These are phyloP conservation scores for Candida tallmaniae DNA, from an alignment of 805 yeast genomes.

Conservation along the genomic window DNA sequence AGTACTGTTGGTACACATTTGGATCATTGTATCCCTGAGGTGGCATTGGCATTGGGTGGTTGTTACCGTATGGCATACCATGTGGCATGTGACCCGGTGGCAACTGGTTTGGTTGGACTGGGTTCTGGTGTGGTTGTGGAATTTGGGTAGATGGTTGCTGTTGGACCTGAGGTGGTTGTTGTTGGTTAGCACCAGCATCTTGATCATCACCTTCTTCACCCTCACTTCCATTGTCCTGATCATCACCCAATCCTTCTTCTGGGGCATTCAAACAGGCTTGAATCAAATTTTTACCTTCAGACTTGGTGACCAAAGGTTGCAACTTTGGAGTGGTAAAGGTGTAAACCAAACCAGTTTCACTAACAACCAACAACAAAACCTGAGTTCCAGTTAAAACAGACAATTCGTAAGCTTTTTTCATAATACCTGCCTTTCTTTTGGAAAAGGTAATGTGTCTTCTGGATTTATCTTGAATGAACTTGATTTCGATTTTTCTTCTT, in stretches of 20 bases:
- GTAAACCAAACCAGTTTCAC: slow-evolving; percentile 97
- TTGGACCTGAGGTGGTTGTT: slow-evolving; percentile 20
- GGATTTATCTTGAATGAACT: slow-evolving; percentile 95
- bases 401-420: slow-evolving; percentile 99
- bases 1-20: slow-evolving; percentile 62
- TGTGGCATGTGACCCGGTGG: slow-evolving; percentile 41
- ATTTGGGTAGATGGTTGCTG: slow-evolving; percentile 32
- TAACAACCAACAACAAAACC: slow-evolving; percentile 87
- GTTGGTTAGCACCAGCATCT: slow-evolving; percentile 31
- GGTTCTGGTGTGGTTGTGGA: slow-evolving; percentile 21
- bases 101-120: slow-evolving; percentile 20
- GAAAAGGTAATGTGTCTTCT: slow-evolving; percentile 97
- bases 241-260: slow-evolving; percentile 72
- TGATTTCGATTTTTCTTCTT: slow-evolving; percentile 89
- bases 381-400: slow-evolving; percentile 97
- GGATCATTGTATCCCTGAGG: slow-evolving; percentile 47
- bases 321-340: slow-evolving; percentile 98
- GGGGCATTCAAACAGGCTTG: slow-evolving; percentile 98
- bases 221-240: slow-evolving; percentile 51
- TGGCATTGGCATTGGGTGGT: slow-evolving; percentile 37
- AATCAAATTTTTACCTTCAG: slow-evolving; percentile 94
- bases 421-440: slow-evolving; percentile 97
- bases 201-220: slow-evolving; percentile 41
- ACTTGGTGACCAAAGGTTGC: slow-evolving; percentile 95
- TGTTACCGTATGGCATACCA: slow-evolving; percentile 43